Evolutionary conservation across 305 asterid species (phyloP), one percentile per base, ranked within the genome.

Genomic region (Rubia peregrina): DNA sequence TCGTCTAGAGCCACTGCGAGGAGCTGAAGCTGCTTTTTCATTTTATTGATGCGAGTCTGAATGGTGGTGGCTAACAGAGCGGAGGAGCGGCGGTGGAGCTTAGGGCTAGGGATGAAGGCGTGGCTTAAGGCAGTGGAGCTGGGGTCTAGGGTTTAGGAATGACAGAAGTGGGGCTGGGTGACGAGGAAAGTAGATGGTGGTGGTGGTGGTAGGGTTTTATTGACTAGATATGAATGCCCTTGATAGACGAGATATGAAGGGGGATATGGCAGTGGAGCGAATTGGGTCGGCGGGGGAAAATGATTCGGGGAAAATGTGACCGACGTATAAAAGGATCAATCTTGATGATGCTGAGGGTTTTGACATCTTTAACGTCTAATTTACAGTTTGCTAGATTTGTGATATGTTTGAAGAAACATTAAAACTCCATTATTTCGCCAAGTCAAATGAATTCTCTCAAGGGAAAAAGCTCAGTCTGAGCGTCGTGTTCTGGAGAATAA

Each of bases 231-330:
- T n/a, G 57, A 64, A 75, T 44, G 19, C 46, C 73, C 70, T 85
- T 14, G 83, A 86, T 49, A 60, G 76, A 80, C 82, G 75, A 81
- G 73, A 61, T 40, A 74, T 57, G 48, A 77, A 83, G 44, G 82
- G 80, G 83, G 96, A 87, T 71, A 87, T 75, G 42, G 85, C 30
- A 2, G 30, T 26, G 30, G 30, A 26, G 30, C 30, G 30, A 26
- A 26, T 26, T 26, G 30, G 30, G 30, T 26, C 30, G 30, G 30
- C 38, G 48, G 65, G 73, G 5, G 78, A 21, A 10, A 84, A 74
- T 68, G 91, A 61, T 76, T 90, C 84, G 57, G 89, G 80, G 38
- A 83, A 79, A 75, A 85, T 63, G 73, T 78, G 85, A 79, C 76
- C 79, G 43, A 86, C 77, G 69, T 76, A 80, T 69, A 81, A 77